Base-by-base conservation (phyloP, 495 filamentous ascomycete species). In the Haplographium delicatum region DNA sequence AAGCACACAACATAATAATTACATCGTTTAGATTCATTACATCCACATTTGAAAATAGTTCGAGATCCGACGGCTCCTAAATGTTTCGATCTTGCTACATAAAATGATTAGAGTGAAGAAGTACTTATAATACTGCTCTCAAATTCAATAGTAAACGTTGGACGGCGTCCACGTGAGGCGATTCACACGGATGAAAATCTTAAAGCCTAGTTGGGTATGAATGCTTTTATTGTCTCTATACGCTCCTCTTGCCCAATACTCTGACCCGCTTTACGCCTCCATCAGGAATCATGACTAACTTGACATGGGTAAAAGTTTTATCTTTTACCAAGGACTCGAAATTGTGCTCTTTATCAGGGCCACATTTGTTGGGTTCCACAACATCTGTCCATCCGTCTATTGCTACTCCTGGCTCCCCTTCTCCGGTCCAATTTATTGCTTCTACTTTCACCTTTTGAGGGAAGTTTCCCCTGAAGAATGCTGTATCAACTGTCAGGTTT, bases 281-380 rank as follows among this genome's bases (percentile, higher is more conserved):
- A 65, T 96, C 91, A 5, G 91, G 91, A 53, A 95, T 84, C 46
- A 96, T 93, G 19, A 84, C 86, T 66, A 96, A 70, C 74, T 93
- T 95, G 22, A 88, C 80, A 71, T 91, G 88, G 7, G 83, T 85
- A 58, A 88, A 88, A 1, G 71, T 61, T 64, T 68, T 75, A 28
- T 78, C 78, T 51, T 67, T 67, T n/a, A 71, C 67, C 46, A 66
- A 62, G 22, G 65, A 74, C 35, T 72, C 69, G 63, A 84, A 89
- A 45, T 79, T 75, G 70, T 95, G 88, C 66, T 95, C 89, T 49
- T 79, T 79, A 66, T 96, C 89, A n/a, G 88, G 83, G 8, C 80
- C 80, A 56, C 79, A 82, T 70, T 81, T 82, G 65, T 81, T 81
- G 38, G 80, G 73, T 51, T 71, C 72, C 42, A 90, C 70, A 11